These are phyloP conservation scores for Tylopilus rubrobrunneus DNA, from an alignment of 768 basidiomycete species.

Conservation along the genomic window DNA sequence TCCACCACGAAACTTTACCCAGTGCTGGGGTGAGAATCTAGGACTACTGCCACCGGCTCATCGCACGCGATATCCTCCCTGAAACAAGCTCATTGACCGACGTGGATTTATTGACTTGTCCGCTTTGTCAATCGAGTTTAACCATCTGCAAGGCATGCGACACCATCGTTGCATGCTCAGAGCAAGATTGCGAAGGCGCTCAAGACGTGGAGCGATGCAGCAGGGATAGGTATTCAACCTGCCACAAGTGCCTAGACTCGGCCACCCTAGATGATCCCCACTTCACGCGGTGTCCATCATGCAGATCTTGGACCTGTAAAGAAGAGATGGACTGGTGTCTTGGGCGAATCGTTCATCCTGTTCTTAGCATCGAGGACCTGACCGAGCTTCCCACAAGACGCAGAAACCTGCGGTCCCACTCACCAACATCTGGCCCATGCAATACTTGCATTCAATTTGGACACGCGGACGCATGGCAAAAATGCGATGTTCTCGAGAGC, in stretches of 20 bases:
- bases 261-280: neutral
- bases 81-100: neutral
- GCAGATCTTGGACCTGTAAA: too few relatives aligned
- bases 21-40: neutral
- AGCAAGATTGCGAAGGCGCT: neutral
- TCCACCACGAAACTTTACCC: neutral
- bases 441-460: neutral
- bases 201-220: neutral
- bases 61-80: neutral
- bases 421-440: neutral
- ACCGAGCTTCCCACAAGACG: too few relatives aligned
- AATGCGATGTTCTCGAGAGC: neutral
- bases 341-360: neutral
- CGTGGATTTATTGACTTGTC: slow-evolving; percentile 3
- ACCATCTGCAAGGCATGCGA: neutral
- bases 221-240: neutral
- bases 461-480: neutral
- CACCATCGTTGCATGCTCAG: neutral
- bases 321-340: neutral
- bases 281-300: neutral
- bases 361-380: neutral
- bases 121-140: neutral
- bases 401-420: neutral
- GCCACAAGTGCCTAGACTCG: neutral
- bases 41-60: neutral